phyloP scores from a whole-genome alignment of 2,329 filamentous ascomycete genomes.

The Ophiostoma sp. region DNA sequence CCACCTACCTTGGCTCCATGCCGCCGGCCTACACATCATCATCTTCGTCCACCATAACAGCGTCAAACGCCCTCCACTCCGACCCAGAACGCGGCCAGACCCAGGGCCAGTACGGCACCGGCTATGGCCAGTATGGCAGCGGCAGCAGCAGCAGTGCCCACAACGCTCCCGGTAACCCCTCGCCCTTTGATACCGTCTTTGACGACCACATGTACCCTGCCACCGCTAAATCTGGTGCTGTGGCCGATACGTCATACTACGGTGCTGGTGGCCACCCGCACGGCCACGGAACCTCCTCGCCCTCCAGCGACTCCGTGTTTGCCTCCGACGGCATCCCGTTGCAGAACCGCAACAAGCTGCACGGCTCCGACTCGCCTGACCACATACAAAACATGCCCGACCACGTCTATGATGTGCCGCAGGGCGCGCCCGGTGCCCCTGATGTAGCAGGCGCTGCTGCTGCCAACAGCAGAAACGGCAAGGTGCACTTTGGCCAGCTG shows the following conservation, averaged over 20 bases:
- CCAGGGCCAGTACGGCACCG: constrained; percentile 26
- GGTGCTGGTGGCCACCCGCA: constrained; percentile 38
- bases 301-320: constrained; percentile 36
- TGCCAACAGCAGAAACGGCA: constrained; percentile 25
- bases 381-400: constrained; percentile 36
- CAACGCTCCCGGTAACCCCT: constrained; percentile 26
- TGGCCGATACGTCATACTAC: constrained; percentile 54
- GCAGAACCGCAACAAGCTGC: constrained; percentile 46
- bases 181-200: constrained; percentile 61
- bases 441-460: constrained; percentile 24
- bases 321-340: constrained; percentile 53
- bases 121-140: constrained; percentile 23
- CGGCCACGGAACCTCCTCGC: constrained; percentile 29
- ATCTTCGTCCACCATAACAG: not conserved
- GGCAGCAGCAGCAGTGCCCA: constrained; percentile 22
- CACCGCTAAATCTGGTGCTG: constrained; percentile 41
- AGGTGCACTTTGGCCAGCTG: constrained; percentile 52
- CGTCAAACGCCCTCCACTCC: constrained; percentile 36
- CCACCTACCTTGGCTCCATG: constrained; percentile 26
- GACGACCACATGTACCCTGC: constrained; percentile 62
- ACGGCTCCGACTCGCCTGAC: constrained; percentile 37
- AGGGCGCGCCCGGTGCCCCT: constrained; percentile 22
- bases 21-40: constrained; percentile 32
- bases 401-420: constrained; percentile 57
- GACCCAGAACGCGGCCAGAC: constrained; percentile 28